A percentile compares a stretch with the other conserved stretches of the same genome.
phyloP scores from a whole-genome alignment of 2,329 filamentous ascomycete genomes.

The Taxawa tesnikishii region DNA sequence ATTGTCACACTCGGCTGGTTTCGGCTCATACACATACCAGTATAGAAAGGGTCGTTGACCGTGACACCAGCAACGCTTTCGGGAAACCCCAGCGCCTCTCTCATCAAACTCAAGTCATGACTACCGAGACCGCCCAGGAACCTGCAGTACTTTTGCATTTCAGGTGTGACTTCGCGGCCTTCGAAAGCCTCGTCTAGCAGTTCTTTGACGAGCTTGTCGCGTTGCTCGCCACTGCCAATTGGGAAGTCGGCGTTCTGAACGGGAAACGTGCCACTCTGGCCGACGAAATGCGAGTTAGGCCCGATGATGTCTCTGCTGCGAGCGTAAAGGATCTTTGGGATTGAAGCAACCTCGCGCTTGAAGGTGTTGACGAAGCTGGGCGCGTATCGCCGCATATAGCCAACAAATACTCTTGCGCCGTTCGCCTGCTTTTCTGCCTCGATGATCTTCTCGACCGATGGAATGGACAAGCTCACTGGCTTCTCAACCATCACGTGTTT shows the following conservation, averaged over 20 bases:
- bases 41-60: conserved; percentile 28
- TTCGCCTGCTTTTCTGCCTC: conserved; percentile 33
- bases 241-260: conserved; percentile 30
- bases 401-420: conserved; percentile 41
- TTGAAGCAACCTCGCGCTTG: conserved; percentile 36
- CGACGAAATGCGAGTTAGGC: conserved; percentile 35
- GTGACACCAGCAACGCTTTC: conserved; percentile 32
- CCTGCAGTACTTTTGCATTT: conserved; percentile 21
- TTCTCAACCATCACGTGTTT: conserved; percentile 51
- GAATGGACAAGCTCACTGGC: conserved; percentile 39
- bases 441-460: conserved; percentile 34
- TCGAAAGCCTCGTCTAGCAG: conserved; percentile 22
- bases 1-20: conserved; percentile 11
- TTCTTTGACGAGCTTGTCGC: conserved; percentile 13
- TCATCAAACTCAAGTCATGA: conserved; percentile 43
- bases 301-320: conserved; percentile 43
- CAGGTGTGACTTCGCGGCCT: conserved; percentile 17
- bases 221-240: conserved; percentile 12
- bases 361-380: conserved; percentile 41
- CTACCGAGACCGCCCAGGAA: conserved; percentile 38
- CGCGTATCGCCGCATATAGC: conserved; percentile 51
- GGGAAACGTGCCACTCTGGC: conserved; percentile 37
- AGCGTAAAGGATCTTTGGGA: conserved; percentile 44
- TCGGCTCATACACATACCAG: conserved; percentile 6
- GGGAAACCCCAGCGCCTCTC: conserved; percentile 40